Base-by-base conservation (phyloP, 2,329 filamentous ascomycete species). In the Blastomyces gilchristii region DNA sequence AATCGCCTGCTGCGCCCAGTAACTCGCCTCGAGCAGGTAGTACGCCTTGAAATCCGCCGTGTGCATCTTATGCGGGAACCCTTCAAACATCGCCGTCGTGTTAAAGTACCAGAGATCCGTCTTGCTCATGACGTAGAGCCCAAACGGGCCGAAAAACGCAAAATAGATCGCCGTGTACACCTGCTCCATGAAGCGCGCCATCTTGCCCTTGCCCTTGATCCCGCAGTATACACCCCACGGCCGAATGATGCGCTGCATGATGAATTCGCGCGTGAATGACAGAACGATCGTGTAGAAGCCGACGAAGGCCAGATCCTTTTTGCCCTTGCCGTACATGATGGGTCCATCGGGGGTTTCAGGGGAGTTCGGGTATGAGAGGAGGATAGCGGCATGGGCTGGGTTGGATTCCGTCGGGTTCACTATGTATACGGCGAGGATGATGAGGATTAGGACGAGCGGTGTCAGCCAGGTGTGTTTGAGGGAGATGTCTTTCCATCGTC, bases 61-160 rank as follows among this genome's bases (percentile, higher is more conserved):
- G 73, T 95, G 91, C 37, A 88, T 87, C 70, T 84, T 83, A 76
- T 97, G 92, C 5, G 92, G 92, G 75, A 91, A 96, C 22, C 80
- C 81, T 75, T 93, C 90, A 76, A 95, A 97, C 90, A 97, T 96
- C 75, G 86, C 90, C 37, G 80, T 81, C 1, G 90, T 94, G 78
- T 95, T 92, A 82, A 96, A 97, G 76, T 96, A 97, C 93, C 91
- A 97, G 52, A 97, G 86, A 8, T 91, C 87, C n/a, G 90, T 93
- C 66, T 84, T 83, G 71, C 84, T 88, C 92, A 97, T 97, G 73
- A 97, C 89, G 73, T 88, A 97, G 71, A 97, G 76, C 62, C 92
- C 92, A 62, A 87, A 87, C 1, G 91, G 91, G 1, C 91, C 91
- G 63, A 95, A 86, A 63, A 94, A 74, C 54, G 77, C 85, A 75